Evolutionary conservation across 257 asterid species (phyloP).

Genomic region (Gynochthodes officinalis): DNA sequence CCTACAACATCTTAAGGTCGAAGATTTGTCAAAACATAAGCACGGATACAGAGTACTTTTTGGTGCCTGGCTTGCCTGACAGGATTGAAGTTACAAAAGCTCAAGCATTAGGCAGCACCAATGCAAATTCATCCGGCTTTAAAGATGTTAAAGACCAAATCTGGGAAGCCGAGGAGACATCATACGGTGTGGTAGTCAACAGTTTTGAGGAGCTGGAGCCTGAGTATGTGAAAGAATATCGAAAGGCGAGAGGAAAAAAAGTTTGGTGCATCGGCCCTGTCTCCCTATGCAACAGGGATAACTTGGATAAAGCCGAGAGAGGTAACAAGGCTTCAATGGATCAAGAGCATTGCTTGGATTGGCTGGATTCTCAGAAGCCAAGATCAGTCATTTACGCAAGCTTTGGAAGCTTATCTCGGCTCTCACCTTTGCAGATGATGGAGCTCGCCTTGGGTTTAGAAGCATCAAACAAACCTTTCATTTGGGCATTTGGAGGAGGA

Average conservation of each 20-base stretch:
- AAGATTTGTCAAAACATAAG: slow-evolving; percentile 22
- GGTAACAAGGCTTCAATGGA: slow-evolving; percentile 30
- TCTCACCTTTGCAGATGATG: slow-evolving; percentile 31
- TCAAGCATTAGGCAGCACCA: slow-evolving; percentile 34
- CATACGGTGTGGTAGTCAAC: slow-evolving; percentile 46
- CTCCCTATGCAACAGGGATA: slow-evolving; percentile 35
- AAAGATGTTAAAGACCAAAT: slow-evolving; percentile 5
- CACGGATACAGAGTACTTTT: slow-evolving; percentile 36
- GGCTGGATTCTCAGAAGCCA: slow-evolving; percentile 35
- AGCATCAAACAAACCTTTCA: slow-evolving; percentile 36
- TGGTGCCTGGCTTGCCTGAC: slow-evolving; percentile 48
- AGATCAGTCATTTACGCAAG: slow-evolving; percentile 43
- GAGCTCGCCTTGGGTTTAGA: slow-evolving; percentile 50
- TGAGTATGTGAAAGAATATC: slow-evolving; percentile 27
- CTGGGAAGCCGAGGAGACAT: slow-evolving; percentile 22
- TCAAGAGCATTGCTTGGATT: slow-evolving; percentile 24
- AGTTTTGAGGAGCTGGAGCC: slow-evolving; percentile 47
- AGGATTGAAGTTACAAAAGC: slow-evolving; percentile 40
- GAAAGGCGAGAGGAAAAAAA: slow-evolving; percentile 20
- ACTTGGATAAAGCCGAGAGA: slow-evolving; percentile 37
- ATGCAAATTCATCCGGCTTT: slow-evolving; percentile 11
- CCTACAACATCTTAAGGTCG: slow-evolving; percentile 16
- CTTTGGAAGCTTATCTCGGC: slow-evolving; percentile 47
- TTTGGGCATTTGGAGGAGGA: slow-evolving; percentile 33
- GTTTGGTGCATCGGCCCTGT: slow-evolving; percentile 56